Evolutionary conservation across 2,329 filamentous ascomycete genomes (phyloP), one percentile per base, ranked within the genome.

Genomic region (Dothistroma pini): DNA sequence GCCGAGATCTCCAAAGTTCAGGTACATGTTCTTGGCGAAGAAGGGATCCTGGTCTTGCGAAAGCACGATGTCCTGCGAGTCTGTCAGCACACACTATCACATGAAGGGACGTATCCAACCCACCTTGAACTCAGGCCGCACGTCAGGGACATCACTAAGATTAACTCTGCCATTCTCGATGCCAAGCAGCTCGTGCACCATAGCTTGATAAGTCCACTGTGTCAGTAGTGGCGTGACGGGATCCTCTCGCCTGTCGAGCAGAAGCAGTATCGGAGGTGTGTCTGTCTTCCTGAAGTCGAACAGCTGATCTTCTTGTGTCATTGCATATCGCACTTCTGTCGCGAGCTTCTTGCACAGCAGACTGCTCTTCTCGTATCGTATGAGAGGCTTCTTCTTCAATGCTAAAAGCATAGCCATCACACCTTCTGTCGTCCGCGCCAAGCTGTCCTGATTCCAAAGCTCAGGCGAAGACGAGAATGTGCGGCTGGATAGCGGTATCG

Each of bases 121-220:
- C 56, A 69, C 70, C 66, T 71, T 71, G 60, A 71, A 72, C 59
- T 72, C 70, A 4, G 67, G 67, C 54, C 70, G 55, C 11, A 72
- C 70, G 19, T 71, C 70, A 4, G 69, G 70, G 19, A 72, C 70
- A 58, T 90, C 85, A 64, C 88, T 89, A 35, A 99, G 81, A 72
- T 96, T 89, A 0, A 99, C 95, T 55, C 93, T 85, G n/a, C 95
- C 95, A 74, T 97, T 97, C 61, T 90, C 86, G 67, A 99, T 96
- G 5, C 95, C 95, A 12, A 99, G 81, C 1, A 97, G 79, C 72
- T 99, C 95, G 74, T 99, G 95, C 0, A 99, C 95, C 93, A 99
- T 99, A n/a, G 95, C 95, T 77, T 99, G 95, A 72, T 99, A 99
- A 29, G 95, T 99, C 95, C 95, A 99, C 74, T 99, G 95, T 2